Evolutionary conservation across 306 rosid species (phyloP).

Genomic region (Quercus bicolor): DNA sequence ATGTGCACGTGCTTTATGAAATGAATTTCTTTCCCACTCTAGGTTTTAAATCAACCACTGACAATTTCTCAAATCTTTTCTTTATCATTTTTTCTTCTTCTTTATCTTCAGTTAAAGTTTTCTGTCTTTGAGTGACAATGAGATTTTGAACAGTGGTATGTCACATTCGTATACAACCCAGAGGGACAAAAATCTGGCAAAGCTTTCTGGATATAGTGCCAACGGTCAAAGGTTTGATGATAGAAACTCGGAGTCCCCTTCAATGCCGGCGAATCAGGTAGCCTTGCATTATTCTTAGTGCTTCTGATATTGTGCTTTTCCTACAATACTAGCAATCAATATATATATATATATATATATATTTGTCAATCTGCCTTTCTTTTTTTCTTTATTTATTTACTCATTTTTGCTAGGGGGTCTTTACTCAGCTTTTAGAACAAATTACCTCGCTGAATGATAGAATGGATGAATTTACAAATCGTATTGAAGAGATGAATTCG

Average conservation of each 20-base stretch:
- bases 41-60: not conserved
- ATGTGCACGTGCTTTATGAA: not conserved
- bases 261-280: slow-evolving; percentile 64
- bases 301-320: slow-evolving; percentile 14
- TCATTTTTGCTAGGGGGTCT: slow-evolving; percentile 46
- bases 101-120: not conserved
- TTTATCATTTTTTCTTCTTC: not conserved
- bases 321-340: not conserved
- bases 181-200: slow-evolving; percentile 68
- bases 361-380: slow-evolving; percentile 5
- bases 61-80: not conserved
- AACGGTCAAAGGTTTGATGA: slow-evolving; percentile 55
- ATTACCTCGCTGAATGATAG: slow-evolving; percentile 87
- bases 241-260: slow-evolving; percentile 52
- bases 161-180: slow-evolving; percentile 81
- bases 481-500: slow-evolving; percentile 81
- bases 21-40: not conserved
- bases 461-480: slow-evolving; percentile 89
- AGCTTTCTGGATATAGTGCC: slow-evolving; percentile 45
- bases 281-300: not conserved
- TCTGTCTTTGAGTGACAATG: slow-evolving; percentile 6
- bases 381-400: slow-evolving; percentile 4
- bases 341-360: not conserved
- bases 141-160: slow-evolving; percentile 61
- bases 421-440: slow-evolving; percentile 82